Evolutionary conservation across 371 early-diverging fungal species (phyloP), one percentile per base, ranked within the genome.

Genomic region (Mycotypha africana): DNA sequence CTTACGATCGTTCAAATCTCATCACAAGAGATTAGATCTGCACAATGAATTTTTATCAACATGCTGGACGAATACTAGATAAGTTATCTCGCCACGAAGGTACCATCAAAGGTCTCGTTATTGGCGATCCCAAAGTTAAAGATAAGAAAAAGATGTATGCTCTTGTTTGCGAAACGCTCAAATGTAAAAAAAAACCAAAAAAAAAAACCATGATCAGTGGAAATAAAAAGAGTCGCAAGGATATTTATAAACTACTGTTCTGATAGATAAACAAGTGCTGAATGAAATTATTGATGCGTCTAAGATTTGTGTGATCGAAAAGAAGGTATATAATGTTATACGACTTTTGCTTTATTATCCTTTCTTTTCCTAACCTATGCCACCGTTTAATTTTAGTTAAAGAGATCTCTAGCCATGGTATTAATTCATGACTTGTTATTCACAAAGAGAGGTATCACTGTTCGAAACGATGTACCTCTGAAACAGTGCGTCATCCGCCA

Each of bases 61-160:
- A 78, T 47, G 93, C 89, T 15, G 88, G 77, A 14, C 74, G 74
- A 17, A 84, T 91, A 25, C 70, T 91, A 26, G 82, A 79, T 43
- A 78, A 81, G 42, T 67, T 92, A 26, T 75, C 74, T 23, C 62
- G 55, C 46, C 82, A 85, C 37, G 67, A 85, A 52, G 93, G 95
- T n/a, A 85, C 88, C 4, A 82, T 93, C 41, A 91, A 91, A 52
- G 76, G 74, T 4, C 65, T 92, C 22, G 84, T 89, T 7, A 64
- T 90, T 35, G 86, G 87, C 26, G 81, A 85, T 71, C 72, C 84
- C 7, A 72, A 81, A 51, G 71, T 82, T 22, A 76, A 75, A 17
- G 79, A 89, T 58, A 93, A 93, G 74, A 91, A 89, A 59, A 76
- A 79, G 45, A 76, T 92, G 76, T 92, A 91, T 51, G 95, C 92